Base-by-base conservation (phyloP, 371 early-diverging fungal genomes). In the Dichotomocladium elegans region DNA sequence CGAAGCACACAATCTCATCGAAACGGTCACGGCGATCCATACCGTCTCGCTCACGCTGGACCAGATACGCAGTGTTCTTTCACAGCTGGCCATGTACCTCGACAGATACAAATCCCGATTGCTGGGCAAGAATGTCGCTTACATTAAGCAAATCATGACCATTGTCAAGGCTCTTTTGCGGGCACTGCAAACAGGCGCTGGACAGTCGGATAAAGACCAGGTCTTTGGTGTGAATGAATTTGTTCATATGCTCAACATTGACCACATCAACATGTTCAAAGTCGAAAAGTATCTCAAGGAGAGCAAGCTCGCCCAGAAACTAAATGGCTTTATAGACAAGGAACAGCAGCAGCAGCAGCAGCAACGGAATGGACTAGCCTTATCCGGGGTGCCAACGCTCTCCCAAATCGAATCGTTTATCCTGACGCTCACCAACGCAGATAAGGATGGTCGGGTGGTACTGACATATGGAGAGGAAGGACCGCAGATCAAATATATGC, bases 1-100 rank as follows among this genome's bases (percentile, higher is more conserved):
- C 63, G 95, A 94, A 67, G 96, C 96, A 0, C 94, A 94, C 62
- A 93, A 95, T 53, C 60, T 90, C 41, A 83, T 88, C 24, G 89
- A 90, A 57, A 87, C 90, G 1, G 69, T 90, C 24, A 74, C 80
- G 28, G 64, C 82, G 8, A 75, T 83, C 24, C 79, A 88, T 50
- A 82, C 87, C 0, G 71, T 81, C 1, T 25, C 59, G 1, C 40
- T 89, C 5, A 64, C 74, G 3, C 42, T 72, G 27, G 53, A 48
- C 1, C 82, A 86, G 49, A 59, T 86, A 10, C 46, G 57, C 9
- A 54, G 74, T 42, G 81, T 89, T 1, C 60, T 72, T 28, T 63
- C 68, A 4, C 83, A 85, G 51, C 57, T 92, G 6, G 59, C 67
- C n/a, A 46, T 70, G 24, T 96, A 96, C 66, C 70, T 87, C n/a